Evolutionary conservation across 1,284 basidiomycete species (phyloP).

Genomic region (Malassezia psittaci): DNA sequence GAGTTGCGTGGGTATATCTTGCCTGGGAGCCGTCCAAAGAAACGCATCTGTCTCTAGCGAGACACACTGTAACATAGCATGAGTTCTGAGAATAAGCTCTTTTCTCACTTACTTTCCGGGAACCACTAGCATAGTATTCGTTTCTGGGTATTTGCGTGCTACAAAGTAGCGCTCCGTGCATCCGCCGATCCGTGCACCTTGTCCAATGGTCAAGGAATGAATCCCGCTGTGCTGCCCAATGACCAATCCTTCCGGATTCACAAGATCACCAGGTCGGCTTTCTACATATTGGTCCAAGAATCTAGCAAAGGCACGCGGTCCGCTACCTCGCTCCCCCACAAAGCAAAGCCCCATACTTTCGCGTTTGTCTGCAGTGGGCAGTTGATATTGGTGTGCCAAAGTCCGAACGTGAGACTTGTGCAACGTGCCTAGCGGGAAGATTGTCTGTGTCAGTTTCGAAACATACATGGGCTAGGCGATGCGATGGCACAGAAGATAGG

Average conservation of each 20-base stretch:
- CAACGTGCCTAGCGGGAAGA: constrained; percentile 52
- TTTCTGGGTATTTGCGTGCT: constrained; percentile 58
- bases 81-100: constrained; percentile 51
- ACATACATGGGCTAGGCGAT: constrained; percentile 46
- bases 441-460: constrained; percentile 50
- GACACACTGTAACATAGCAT: constrained; percentile 57
- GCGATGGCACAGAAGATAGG: constrained; percentile 53
- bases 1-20: constrained; percentile 54
- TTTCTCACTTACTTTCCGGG: constrained; percentile 57
- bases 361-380: constrained; percentile 67
- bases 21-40: constrained; percentile 20
- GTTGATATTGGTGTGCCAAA: constrained; percentile 59
- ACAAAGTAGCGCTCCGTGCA: constrained; percentile 63
- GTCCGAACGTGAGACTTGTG: constrained; percentile 58
- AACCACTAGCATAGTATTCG: constrained; percentile 65
- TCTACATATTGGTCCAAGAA: constrained; percentile 59
- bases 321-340: constrained; percentile 63
- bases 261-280: constrained; percentile 60
- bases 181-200: constrained; percentile 61
- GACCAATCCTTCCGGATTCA: constrained; percentile 56
- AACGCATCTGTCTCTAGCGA: constrained; percentile 17
- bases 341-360: constrained; percentile 99
- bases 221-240: constrained; percentile 65
- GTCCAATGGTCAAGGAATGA: constrained; percentile 82
- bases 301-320: constrained; percentile 26